These are phyloP conservation scores for Xylariaceae sp. DNA, from an alignment of 2,329 filamentous ascomycete species.

Conservation along the genomic window DNA sequence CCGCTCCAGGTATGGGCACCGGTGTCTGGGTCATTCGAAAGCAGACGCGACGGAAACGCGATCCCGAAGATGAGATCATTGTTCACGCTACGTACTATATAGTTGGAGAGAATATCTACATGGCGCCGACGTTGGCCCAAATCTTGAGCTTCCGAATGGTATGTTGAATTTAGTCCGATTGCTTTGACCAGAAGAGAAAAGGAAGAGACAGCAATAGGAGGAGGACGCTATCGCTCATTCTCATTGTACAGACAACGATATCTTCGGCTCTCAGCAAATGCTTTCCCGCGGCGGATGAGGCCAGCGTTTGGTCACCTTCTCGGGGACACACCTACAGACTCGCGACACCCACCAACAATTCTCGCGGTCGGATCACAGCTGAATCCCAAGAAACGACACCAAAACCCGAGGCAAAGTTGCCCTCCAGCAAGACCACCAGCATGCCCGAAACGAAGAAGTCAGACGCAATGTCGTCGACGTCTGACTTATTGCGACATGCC, in stretches of 20 bases:
- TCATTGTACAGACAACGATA: constrained; percentile 43
- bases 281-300: constrained; percentile 45
- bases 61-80: constrained; percentile 53
- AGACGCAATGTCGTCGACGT: constrained; percentile 32
- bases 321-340: constrained; percentile 48
- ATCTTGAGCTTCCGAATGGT: constrained; percentile 56
- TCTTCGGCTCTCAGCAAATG: constrained; percentile 50
- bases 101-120: constrained; percentile 61
- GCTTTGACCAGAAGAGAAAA: neutral
- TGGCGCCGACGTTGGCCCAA: constrained; percentile 57
- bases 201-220: neutral
- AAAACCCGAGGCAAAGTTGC: constrained; percentile 34
- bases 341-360: constrained; percentile 27
- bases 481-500: constrained; percentile 42
- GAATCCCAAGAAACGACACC: constrained; percentile 46
- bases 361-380: constrained; percentile 29
- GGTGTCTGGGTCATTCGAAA: constrained; percentile 67
- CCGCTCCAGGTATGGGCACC: constrained; percentile 53
- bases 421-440: constrained; percentile 23
- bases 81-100: constrained; percentile 60
- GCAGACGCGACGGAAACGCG: constrained; percentile 56
- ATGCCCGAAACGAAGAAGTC: constrained; percentile 33
- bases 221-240: neutral
- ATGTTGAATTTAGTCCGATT: constrained; percentile 21
- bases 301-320: constrained; percentile 51